Evolutionary conservation across 2,329 filamentous ascomycete species (phyloP), one percentile per base, ranked within the genome.

Genomic region (Claviceps monticola): DNA sequence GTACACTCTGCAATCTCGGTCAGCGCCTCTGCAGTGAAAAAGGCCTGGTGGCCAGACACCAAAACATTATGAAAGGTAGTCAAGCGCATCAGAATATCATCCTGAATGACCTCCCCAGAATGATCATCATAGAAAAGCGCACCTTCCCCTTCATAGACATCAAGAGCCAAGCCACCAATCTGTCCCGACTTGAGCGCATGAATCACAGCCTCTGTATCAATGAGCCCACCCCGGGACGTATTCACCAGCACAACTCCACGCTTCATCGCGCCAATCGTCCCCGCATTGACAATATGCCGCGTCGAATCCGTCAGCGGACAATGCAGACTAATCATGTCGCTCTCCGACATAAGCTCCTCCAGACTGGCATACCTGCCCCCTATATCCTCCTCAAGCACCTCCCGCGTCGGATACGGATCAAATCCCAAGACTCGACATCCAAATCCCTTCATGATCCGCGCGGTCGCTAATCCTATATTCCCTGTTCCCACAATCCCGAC

Each of bases 31-130:
- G 75, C 68, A 5, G 82, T 85, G 58, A 86, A 82, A 66, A 85
- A 86, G 1, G 79, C 82, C 68, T 85, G 82, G 58, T 86, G 82
- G 0, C 82, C 81, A 56, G 76, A 82, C 54, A 86, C 68, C 45
- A 86, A 63, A 3, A 83, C 82, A 56, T 85, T 85, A 54, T 75
- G 82, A 58, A 85, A 85, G 0, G 80, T 84, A 66, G 82, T 78
- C 55, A 86, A 65, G 5, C 82, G 74, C 74, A 81, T 82, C 45
- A 86, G 68, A 52, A 76, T 70, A 58, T 85, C 81, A 59, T 86
- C 82, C 48, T 84, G 71, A 56, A 84, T 82, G 58, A 84, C 80
- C 55, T 81, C 74, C 14, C 70, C 73, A 5, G 79, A 82, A 59
- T 82, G 79, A 57, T 84, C 81, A 58, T 78, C 73, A 62, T 84